A percentile compares a stretch with the other conserved stretches of the same genome.
These are phyloP conservation scores for Leersia perrieri DNA, from an alignment of 176 grass and related monocot genomes.

Conservation along the genomic window DNA sequence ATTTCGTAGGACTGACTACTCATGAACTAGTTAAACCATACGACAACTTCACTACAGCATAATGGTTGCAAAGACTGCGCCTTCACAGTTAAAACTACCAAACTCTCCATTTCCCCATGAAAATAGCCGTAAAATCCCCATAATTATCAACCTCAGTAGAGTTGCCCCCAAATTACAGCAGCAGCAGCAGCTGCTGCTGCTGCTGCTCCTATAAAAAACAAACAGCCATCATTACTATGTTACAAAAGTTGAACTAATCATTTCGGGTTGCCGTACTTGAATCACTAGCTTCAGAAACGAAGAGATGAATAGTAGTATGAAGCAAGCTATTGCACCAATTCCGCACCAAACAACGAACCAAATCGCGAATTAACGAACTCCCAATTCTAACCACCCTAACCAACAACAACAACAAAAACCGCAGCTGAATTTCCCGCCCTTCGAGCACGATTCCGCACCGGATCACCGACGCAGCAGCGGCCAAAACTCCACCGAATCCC, in stretches of 20 bases:
- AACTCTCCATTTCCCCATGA: neutral
- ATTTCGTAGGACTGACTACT: neutral
- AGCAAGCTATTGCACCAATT: neutral
- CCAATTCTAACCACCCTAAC: conserved; percentile 26
- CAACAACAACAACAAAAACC: neutral
- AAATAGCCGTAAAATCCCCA: neutral
- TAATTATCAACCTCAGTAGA: neutral
- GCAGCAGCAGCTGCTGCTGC: neutral
- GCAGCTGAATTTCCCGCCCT: conserved; percentile 39
- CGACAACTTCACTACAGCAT: neutral
- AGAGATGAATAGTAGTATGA: neutral
- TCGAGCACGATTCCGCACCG: neutral
- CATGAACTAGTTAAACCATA: neutral
- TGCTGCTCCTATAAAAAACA: too few relatives aligned
- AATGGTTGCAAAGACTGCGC: neutral
- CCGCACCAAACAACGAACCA: neutral
- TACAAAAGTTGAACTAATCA: conserved; percentile 12
- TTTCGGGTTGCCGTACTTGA: neutral
- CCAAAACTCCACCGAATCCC: neutral
- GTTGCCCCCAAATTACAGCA: conserved; percentile 1
- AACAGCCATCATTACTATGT: neutral
- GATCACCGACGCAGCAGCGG: neutral
- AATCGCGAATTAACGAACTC: neutral
- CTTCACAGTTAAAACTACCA: neutral
- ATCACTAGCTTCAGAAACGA: neutral